Percentiles rank a stretch among this genome's conserved stretches.
Evolutionary conservation across 2,329 filamentous ascomycete genomes (phyloP).

Genomic region (Fusarium phyllophilum): DNA sequence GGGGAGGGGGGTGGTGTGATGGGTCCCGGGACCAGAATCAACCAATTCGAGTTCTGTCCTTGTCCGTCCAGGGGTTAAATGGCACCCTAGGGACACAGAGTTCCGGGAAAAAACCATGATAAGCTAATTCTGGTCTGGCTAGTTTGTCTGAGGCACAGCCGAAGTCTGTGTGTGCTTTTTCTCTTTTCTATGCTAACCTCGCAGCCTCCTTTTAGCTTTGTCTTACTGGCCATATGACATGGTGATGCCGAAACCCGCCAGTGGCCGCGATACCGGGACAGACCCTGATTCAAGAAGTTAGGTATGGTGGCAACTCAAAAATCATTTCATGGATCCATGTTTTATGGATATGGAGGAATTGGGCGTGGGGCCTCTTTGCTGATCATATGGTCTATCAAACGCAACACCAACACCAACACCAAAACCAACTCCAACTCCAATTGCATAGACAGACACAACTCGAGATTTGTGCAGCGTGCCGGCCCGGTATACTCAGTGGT

Average conservation of each 20-base stretch:
- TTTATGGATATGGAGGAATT: constrained; percentile 9
- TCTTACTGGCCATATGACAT: constrained; percentile 40
- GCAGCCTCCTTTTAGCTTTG: constrained; percentile 4
- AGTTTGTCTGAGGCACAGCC: constrained; percentile 38
- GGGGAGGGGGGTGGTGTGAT: constrained; percentile 42
- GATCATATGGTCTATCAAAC: constrained; percentile 12
- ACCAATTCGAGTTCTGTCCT: constrained; percentile 41
- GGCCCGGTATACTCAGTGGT: constrained; percentile 18
- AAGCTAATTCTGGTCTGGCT: constrained; percentile 27
- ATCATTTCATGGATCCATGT: constrained; percentile 5
- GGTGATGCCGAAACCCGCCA: constrained; percentile 36
- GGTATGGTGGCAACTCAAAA: constrained; percentile 17
- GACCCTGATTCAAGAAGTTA: constrained; percentile 34
- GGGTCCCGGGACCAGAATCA: constrained; percentile 40
- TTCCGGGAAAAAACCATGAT: constrained; percentile 31
- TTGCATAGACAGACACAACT: neutral
- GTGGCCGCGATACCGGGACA: constrained; percentile 17
- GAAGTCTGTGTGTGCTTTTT: constrained; percentile 16
- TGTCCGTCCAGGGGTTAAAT: constrained; percentile 33
- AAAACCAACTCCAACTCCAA: neutral
- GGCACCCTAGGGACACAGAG: neutral
- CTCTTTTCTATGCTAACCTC: constrained; percentile 9
- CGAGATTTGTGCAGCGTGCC: constrained; percentile 7
- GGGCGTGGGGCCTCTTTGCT: neutral
- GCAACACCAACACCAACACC: neutral